A percentile compares a stretch with the other conserved stretches of the same genome.
Conservation (phyloP, 106 monocot species). For the Posidonia australis region DNA sequence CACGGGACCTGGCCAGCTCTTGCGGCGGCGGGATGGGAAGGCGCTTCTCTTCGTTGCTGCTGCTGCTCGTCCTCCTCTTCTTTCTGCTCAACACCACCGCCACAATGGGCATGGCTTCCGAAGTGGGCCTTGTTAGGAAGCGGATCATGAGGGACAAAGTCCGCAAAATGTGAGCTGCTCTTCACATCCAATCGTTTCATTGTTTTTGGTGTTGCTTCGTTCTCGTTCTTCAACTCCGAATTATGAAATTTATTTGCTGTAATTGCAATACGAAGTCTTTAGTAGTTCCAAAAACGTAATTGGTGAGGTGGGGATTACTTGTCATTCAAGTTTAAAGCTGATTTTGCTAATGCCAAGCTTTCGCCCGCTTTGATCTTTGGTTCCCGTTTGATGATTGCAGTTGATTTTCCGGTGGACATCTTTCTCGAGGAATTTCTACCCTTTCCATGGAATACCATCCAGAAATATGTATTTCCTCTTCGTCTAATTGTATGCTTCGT, state of each 20-base stretch:
- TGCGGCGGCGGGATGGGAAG: background rate
- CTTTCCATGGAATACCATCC: background rate
- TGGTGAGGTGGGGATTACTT: no score
- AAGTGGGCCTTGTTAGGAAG: background rate
- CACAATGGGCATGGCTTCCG: no score
- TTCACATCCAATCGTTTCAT: background rate
- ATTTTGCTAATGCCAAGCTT: no score
- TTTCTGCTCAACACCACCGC: no score
- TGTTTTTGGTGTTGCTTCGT: background rate
- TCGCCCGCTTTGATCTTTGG: no score
- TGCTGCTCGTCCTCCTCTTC: no score
- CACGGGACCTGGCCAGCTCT: no score
- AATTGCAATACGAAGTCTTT: no score
- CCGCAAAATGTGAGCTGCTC: constrained; percentile 11
- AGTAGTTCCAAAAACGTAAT: no score
- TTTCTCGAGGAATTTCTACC: background rate
- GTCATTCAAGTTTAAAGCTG: no score
- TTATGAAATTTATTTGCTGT: background rate
- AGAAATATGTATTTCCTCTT: background rate
- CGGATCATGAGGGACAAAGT: constrained; percentile 11
- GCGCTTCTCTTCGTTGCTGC: no score
- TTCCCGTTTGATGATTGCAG: no score
- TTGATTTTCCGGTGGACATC: background rate
- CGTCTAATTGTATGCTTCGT: background rate
- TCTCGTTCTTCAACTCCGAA: background rate